Evolutionary conservation across 2,329 filamentous ascomycete species (phyloP).

Genomic region (Ceratocystis cubensis): DNA sequence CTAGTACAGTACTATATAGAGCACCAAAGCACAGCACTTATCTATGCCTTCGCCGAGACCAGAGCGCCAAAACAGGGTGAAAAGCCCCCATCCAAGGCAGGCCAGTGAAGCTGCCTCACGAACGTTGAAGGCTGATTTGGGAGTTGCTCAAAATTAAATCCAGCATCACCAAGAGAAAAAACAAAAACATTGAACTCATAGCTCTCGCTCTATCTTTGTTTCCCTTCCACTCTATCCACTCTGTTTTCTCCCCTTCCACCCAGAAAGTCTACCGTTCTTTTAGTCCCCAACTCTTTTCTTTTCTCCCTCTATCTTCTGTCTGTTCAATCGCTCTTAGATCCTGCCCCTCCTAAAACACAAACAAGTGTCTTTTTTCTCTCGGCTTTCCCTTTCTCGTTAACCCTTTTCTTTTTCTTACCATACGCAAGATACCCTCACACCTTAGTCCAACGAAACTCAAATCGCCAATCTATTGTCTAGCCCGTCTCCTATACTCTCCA

Average conservation of each 20-base stretch:
- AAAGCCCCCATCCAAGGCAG: too few relatives aligned
- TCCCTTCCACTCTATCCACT: too few relatives aligned
- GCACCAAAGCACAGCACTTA: too few relatives aligned
- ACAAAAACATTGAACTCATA: too few relatives aligned
- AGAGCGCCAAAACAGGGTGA: too few relatives aligned
- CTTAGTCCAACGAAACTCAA: background rate
- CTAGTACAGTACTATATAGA: too few relatives aligned
- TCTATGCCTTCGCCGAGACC: too few relatives aligned
- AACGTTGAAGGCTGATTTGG: too few relatives aligned
- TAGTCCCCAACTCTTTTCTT: background rate
- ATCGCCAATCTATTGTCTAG: background rate
- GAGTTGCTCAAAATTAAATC: too few relatives aligned
- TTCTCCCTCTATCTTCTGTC: background rate
- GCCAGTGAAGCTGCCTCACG: too few relatives aligned
- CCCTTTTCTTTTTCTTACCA: background rate
- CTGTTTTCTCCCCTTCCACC: background rate
- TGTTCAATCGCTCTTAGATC: background rate
- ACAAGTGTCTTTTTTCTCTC: background rate
- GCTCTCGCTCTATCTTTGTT: too few relatives aligned
- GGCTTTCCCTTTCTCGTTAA: background rate
- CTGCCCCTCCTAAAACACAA: conserved; percentile 5
- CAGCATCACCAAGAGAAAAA: too few relatives aligned
- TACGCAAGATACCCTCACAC: background rate
- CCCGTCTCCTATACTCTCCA: background rate
- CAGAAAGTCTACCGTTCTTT: background rate